Conservation (phyloP, 176 grass and related monocot species). For the Zizania latifolia region DNA sequence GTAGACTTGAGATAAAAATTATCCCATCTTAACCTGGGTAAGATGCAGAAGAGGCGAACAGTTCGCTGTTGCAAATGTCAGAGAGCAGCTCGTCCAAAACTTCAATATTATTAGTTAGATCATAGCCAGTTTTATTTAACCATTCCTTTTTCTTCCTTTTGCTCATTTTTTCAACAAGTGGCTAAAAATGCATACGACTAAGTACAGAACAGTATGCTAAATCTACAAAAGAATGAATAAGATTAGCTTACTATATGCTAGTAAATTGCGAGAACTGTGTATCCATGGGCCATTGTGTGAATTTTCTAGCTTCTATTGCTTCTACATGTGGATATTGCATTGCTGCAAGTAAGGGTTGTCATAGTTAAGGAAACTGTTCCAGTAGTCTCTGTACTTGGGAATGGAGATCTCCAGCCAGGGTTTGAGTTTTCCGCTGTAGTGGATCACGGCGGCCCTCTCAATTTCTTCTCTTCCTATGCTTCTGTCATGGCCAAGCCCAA, state of each 20-base stretch:
- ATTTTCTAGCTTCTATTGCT: neutral
- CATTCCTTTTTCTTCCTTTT: neutral
- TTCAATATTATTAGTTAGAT: neutral
- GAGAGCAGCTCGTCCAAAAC: neutral
- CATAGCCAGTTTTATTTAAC: constrained; percentile 1
- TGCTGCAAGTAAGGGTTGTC: constrained; percentile 49
- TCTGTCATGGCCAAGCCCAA: constrained; percentile 51
- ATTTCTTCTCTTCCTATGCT: constrained; percentile 28
- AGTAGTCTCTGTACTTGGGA: constrained; percentile 65
- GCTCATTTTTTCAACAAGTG: neutral
- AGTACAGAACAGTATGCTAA: neutral
- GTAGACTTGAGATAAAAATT: neutral
- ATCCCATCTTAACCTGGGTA: neutral
- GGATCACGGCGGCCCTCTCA: constrained; percentile 50
- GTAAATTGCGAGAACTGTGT: neutral
- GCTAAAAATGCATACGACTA: neutral
- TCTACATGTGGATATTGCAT: constrained; percentile 78
- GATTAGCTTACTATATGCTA: constrained; percentile 1
- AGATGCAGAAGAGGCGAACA: neutral
- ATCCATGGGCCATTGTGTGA: neutral
- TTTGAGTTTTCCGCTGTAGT: constrained; percentile 79
- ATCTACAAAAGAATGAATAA: constrained; percentile 5
- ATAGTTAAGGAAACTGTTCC: constrained; percentile 60
- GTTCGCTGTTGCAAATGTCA: neutral
- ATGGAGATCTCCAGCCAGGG: constrained; percentile 79